phyloP scores from a whole-genome alignment of 2,329 filamentous ascomycete species.

The Talaromyces pinophilus region DNA sequence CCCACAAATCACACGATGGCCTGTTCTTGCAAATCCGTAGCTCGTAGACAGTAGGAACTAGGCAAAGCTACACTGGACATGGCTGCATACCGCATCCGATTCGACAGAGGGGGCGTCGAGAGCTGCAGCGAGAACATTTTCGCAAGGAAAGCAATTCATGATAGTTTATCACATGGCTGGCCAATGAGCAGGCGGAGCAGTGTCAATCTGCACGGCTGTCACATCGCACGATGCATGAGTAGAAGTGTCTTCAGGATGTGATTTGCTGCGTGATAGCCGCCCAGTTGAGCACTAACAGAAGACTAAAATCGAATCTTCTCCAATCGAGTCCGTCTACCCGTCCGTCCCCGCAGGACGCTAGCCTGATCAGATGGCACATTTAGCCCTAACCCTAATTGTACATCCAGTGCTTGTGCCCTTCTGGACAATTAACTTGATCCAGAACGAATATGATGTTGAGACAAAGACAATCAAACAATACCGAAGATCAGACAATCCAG shows the following conservation, averaged over 20 bases:
- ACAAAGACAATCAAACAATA: not conserved
- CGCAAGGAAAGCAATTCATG: not conserved
- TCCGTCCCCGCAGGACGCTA: slow-evolving; percentile 13
- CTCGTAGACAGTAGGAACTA: not conserved
- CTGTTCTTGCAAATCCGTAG: slow-evolving; percentile 2
- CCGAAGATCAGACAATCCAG: not conserved
- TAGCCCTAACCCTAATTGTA: not conserved
- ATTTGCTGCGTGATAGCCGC: slow-evolving; percentile 22
- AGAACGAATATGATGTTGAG: not conserved
- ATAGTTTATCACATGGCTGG: slow-evolving; percentile 12
- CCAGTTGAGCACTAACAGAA: slow-evolving; percentile 16
- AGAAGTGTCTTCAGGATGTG: slow-evolving; percentile 6
- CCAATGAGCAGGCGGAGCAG: slow-evolving; percentile 16
- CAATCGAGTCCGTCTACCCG: not conserved
- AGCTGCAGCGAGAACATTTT: slow-evolving; percentile 10
- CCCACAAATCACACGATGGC: slow-evolving; percentile 18
- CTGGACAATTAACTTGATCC: not conserved
- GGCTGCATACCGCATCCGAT: slow-evolving; percentile 13
- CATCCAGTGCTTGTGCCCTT: not conserved
- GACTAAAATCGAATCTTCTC: slow-evolving; percentile 1
- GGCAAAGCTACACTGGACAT: not conserved
- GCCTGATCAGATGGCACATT: not conserved
- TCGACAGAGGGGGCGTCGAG: slow-evolving; percentile 11
- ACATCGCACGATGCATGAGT: slow-evolving; percentile 20
- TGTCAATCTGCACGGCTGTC: slow-evolving; percentile 22